A percentile compares a stretch with the other conserved stretches of the same genome.
Conservation (phyloP, 331 rosid genomes). For the Rosa hybrid region DNA sequence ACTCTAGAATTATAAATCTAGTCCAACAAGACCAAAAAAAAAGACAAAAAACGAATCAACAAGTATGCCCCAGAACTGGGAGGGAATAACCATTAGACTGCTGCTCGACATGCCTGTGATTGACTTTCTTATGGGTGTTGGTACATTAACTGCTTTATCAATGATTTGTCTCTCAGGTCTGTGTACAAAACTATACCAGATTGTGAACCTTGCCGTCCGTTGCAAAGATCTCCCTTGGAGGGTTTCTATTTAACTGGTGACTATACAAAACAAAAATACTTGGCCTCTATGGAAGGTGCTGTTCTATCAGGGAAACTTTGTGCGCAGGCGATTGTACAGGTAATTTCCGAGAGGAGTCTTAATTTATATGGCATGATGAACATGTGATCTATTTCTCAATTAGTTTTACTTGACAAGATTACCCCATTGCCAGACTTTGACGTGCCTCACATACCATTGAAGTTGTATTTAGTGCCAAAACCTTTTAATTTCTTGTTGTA, state of each 20-base stretch:
- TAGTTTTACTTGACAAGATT: background rate
- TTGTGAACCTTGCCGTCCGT: conserved; percentile 92
- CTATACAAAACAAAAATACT: conserved; percentile 91
- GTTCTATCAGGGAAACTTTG: conserved; percentile 94
- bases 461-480: background rate
- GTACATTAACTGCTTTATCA: conserved; percentile 13
- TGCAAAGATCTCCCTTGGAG: conserved; percentile 89
- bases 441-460: background rate
- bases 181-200: conserved; percentile 89
- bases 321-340: conserved; percentile 96
- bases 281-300: conserved; percentile 99
- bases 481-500: background rate
- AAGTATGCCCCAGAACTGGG: background rate
- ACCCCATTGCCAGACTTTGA: background rate
- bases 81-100: background rate
- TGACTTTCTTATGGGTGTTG: background rate
- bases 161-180: conserved; percentile 52
- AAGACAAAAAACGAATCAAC: background rate
- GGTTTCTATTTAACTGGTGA: conserved; percentile 96
- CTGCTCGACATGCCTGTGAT: background rate
- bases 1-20: background rate
- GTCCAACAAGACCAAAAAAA: background rate
- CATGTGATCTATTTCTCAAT: background rate
- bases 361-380: background rate
- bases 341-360: conserved; percentile 25